Conservation (phyloP, 2,329 filamentous ascomycete genomes). For the Bipolaris victoriae region DNA sequence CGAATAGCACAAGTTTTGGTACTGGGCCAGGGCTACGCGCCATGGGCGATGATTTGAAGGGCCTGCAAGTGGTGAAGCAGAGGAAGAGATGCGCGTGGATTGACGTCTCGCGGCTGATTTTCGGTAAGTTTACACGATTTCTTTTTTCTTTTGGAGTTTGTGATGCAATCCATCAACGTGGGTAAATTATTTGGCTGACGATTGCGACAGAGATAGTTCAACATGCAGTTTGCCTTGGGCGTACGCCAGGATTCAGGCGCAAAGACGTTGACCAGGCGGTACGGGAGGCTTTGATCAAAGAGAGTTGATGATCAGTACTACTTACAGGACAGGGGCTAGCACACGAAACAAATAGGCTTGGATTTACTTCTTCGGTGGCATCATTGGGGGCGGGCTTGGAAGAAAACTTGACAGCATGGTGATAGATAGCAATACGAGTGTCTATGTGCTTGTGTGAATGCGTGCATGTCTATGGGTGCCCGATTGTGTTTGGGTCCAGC, state of each 20-base stretch:
- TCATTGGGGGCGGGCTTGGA: not conserved
- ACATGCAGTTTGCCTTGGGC: constrained; percentile 52
- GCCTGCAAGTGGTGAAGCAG: constrained; percentile 28
- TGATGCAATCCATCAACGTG: not conserved
- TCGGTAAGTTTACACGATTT: constrained; percentile 45
- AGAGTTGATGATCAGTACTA: not conserved
- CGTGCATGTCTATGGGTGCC: not conserved
- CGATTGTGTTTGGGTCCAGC: not conserved
- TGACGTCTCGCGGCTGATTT: constrained; percentile 53
- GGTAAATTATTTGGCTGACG: constrained; percentile 31
- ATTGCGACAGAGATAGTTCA: constrained; percentile 42
- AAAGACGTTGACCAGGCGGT: constrained; percentile 53
- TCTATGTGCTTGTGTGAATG: not conserved
- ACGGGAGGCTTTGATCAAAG: constrained; percentile 40
- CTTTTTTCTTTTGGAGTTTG: not conserved
- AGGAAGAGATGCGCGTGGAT: constrained; percentile 50
- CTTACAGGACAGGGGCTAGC: not conserved
- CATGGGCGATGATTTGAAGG: constrained; percentile 22
- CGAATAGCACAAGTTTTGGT: constrained; percentile 13
- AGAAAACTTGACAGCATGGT: not conserved
- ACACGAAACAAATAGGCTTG: not conserved
- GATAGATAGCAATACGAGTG: not conserved
- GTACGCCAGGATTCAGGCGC: constrained; percentile 52
- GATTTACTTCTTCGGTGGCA: constrained; percentile 1
- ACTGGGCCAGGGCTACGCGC: constrained; percentile 28